A percentile compares a stretch with the other conserved stretches of the same genome.
These are phyloP conservation scores for Zymoseptoria crescenta DNA, from an alignment of 2,329 filamentous ascomycete genomes.

Conservation along the genomic window DNA sequence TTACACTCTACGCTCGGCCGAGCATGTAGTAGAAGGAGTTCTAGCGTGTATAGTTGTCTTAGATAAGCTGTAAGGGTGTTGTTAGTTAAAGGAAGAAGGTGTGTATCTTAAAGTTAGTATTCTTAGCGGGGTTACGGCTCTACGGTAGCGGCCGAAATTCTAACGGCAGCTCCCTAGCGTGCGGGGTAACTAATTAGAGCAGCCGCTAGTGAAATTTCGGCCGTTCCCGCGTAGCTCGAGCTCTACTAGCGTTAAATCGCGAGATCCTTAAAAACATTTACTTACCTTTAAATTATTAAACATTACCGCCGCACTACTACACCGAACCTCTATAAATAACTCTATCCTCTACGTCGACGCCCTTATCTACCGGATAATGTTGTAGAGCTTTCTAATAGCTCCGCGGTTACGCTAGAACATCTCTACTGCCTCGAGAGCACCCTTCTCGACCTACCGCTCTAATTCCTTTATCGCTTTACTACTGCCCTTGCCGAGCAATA, in stretches of 20 bases:
- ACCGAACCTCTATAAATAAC: slow-evolving; percentile 1
- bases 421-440: slow-evolving; percentile 1
- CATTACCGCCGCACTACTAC: background rate
- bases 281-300: slow-evolving; percentile 5
- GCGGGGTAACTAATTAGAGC: too few relatives aligned
- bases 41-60: slow-evolving; percentile 5
- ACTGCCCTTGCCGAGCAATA: slow-evolving; percentile 2
- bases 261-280: background rate
- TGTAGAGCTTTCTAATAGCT: slow-evolving; percentile 1
- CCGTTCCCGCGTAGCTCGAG: background rate
- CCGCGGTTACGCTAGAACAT: slow-evolving; percentile 2
- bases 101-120: background rate
- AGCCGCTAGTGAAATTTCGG: background rate
- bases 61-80: slow-evolving; percentile 3
- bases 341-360: background rate
- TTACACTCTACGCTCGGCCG: background rate
- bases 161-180: too few relatives aligned
- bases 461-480: slow-evolving; percentile 1
- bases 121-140: too few relatives aligned
- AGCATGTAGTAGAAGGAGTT: slow-evolving; percentile 4
- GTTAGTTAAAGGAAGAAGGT: background rate
- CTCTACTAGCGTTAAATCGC: background rate
- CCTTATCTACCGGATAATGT: slow-evolving; percentile 2
- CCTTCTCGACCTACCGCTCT: too few relatives aligned
- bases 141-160: too few relatives aligned